phyloP scores from a whole-genome alignment of 768 basidiomycete species.

The Sporobolomyces roseus region DNA sequence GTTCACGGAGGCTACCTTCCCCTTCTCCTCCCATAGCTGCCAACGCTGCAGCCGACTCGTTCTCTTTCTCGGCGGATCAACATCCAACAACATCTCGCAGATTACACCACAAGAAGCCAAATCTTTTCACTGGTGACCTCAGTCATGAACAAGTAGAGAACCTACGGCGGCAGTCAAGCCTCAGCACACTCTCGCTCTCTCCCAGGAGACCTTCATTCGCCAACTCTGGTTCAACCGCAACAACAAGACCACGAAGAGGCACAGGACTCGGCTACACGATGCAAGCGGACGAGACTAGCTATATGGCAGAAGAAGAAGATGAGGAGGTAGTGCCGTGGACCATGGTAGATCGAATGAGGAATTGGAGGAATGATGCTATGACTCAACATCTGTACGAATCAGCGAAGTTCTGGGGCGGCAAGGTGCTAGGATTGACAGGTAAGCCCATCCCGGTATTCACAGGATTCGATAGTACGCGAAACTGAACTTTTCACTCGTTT shows the following conservation, averaged over 20 bases:
- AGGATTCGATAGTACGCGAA: background rate
- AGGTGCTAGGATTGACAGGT: constrained; percentile 95
- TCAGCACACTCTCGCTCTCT: constrained; percentile 39
- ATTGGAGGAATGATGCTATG: constrained; percentile 96
- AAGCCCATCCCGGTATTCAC: background rate
- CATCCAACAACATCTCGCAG: constrained; percentile 8
- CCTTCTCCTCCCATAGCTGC: constrained; percentile 1
- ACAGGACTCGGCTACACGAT: background rate
- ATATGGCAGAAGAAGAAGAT: background rate
- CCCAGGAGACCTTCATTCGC: constrained; percentile 27
- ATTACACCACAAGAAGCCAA: background rate
- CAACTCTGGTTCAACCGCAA: constrained; percentile 19
- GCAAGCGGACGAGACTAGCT: constrained; percentile 16
- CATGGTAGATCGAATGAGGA: constrained; percentile 88
- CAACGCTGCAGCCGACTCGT: background rate
- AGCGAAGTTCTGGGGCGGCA: constrained; percentile 97
- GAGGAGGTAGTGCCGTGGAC: constrained; percentile 56
- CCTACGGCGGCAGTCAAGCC: constrained; percentile 26
- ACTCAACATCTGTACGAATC: constrained; percentile 98
- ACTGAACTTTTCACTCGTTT: background rate
- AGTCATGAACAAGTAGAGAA: constrained; percentile 28
- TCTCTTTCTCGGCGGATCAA: constrained; percentile 12
- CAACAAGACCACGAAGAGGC: background rate
- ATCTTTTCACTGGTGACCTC: constrained; percentile 5
- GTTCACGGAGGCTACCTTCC: background rate